Base-by-base conservation (phyloP, 2,329 filamentous ascomycete genomes). In the Fusarium udum region DNA sequence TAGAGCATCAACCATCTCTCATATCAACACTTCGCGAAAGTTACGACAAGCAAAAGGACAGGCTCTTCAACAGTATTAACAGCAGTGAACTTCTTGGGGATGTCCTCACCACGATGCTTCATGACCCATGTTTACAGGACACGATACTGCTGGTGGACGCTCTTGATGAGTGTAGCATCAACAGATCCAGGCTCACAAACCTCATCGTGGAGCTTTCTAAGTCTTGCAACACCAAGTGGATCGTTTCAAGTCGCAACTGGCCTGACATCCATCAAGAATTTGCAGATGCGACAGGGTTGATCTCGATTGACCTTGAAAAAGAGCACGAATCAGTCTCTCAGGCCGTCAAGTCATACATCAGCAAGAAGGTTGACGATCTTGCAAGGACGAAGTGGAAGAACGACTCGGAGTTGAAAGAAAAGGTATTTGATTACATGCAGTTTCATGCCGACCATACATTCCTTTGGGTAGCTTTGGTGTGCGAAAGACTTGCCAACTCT, bases 291-390 rank as follows among this genome's bases (percentile, higher is more conserved):
- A n/a, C 4, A 1, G 46, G 22, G 0, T 5, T 49, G 15, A 24
- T 49, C 0, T 1, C 15, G 0, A 11, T 51, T 0, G 4, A 24
- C 15, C 28, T 51, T 18, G 22, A 32, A 1, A 0, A 18, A 10
- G 15, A 51, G 0, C 22, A 14, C 0, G 46, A 32, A 2, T 1
- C 28, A 0, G 2, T 51, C 0, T n/a, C 46, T 0, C 22, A 2
- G 1, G 46, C 28, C 7, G 46, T 51, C 22, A 24, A 18, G 0
- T 32, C 3, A 14, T 51, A 18, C 1, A 51, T 51, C 7, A 13
- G 22, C 3, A 18, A 14, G 7, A 51, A 3, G 15, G 46, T 51
- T 3, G 28, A 24, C 2, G 3, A 32, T 3, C 15, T 51, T 1
- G 3, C 46, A 0, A 24, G 2, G 15, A 7, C 7, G 1, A 31